phyloP scores from a whole-genome alignment of 805 yeast species.

The Kuraishia hungarica region DNA sequence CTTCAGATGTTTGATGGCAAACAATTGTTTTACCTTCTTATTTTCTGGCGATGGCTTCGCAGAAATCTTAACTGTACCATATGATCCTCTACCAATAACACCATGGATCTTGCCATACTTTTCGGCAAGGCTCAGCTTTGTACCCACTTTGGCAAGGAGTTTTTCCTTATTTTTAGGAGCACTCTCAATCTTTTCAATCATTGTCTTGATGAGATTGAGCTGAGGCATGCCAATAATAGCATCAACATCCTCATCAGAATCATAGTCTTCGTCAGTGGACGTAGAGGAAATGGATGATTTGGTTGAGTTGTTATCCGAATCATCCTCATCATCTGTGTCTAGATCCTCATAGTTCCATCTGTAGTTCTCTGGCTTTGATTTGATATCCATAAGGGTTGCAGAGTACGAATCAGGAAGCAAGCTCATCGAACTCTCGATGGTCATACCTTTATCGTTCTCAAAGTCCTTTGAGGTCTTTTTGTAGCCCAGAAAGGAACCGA shows the following conservation, averaged over 20 bases:
- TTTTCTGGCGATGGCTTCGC: constrained; percentile 31
- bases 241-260: constrained; percentile 29
- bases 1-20: constrained; percentile 73
- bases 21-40: constrained; percentile 35
- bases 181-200: constrained; percentile 38
- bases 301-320: constrained; percentile 4
- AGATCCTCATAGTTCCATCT: constrained; percentile 30
- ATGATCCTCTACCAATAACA: constrained; percentile 37
- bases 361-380: constrained; percentile 26
- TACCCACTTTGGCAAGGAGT: constrained; percentile 12
- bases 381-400: constrained; percentile 22
- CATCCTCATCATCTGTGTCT: constrained; percentile 15
- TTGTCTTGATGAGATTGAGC: constrained; percentile 35
- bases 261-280: constrained; percentile 24
- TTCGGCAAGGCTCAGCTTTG: constrained; percentile 26
- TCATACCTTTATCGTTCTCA: constrained; percentile 15
- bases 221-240: constrained; percentile 45
- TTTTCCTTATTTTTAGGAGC: constrained; percentile 26
- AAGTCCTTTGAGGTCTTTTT: constrained; percentile 20
- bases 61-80: constrained; percentile 37
- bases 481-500: constrained; percentile 16
- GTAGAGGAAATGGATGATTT: constrained; percentile 10
- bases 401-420: constrained; percentile 28
- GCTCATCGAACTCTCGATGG: constrained; percentile 24
- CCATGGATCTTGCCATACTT: constrained; percentile 47